Evolutionary conservation across 2,329 filamentous ascomycete genomes (phyloP).

Genomic region (Neonectria coccinea): DNA sequence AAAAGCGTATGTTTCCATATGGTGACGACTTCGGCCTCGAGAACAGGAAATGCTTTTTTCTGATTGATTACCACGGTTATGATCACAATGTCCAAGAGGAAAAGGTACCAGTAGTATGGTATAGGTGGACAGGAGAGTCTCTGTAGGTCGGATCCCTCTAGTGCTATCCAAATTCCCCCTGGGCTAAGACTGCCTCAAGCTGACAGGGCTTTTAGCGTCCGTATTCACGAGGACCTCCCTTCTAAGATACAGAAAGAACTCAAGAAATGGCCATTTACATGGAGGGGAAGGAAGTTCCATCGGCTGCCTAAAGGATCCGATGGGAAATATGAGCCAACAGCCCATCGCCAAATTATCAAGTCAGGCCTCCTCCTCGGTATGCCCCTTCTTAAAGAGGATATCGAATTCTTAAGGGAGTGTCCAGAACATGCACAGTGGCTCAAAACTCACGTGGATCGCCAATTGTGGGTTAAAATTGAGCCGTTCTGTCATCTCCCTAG

Average conservation of each 20-base stretch:
- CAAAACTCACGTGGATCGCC: slow-evolving; percentile 9
- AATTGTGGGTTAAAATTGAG: slow-evolving; percentile 17
- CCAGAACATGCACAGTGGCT: slow-evolving; percentile 29
- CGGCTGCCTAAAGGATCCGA: slow-evolving; percentile 10
- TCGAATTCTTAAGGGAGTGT: slow-evolving; percentile 27
- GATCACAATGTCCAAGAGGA: slow-evolving; percentile 24
- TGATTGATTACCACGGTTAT: slow-evolving; percentile 33
- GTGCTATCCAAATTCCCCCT: too few species aligned
- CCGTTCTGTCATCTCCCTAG: slow-evolving; percentile 9
- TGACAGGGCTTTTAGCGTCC: slow-evolving; percentile 18
- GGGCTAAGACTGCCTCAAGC: background rate
- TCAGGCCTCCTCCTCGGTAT: slow-evolving; percentile 16
- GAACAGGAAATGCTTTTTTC: slow-evolving; percentile 28
- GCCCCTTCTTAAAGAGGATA: background rate
- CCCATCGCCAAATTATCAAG: slow-evolving; percentile 12
- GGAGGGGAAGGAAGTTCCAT: slow-evolving; percentile 29
- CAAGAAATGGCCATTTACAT: slow-evolving; percentile 30
- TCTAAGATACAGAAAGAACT: slow-evolving; percentile 26
- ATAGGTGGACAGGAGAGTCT: slow-evolving; percentile 34
- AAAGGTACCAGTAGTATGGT: slow-evolving; percentile 28
- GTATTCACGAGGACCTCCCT: slow-evolving; percentile 15
- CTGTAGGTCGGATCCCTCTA: slow-evolving; percentile 21
- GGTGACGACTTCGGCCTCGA: slow-evolving; percentile 28
- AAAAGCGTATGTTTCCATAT: slow-evolving; percentile 24
- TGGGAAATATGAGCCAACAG: slow-evolving; percentile 22